Conservation (phyloP, 257 asterid species). For the Jaltomata sinuosa region DNA sequence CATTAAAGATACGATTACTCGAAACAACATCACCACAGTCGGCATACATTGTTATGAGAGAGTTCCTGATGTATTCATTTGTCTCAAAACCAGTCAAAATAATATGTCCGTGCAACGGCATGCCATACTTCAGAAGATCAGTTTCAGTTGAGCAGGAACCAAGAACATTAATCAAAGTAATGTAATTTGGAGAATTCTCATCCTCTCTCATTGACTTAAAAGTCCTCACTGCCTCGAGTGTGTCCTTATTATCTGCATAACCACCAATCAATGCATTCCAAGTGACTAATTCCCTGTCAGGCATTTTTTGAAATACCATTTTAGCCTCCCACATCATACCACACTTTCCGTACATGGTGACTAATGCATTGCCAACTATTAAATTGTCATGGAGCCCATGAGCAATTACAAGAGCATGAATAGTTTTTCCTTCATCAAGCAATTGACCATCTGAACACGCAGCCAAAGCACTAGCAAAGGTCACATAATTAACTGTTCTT, state of each 20-base stretch:
- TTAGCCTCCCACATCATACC: slow-evolving; percentile 45
- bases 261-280: slow-evolving; percentile 85
- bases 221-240: slow-evolving; percentile 33
- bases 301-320: slow-evolving; percentile 45
- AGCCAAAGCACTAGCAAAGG: slow-evolving; percentile 67
- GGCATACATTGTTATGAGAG: slow-evolving; percentile 78
- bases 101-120: slow-evolving; percentile 60
- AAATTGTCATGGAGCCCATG: slow-evolving; percentile 49
- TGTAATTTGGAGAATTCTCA: slow-evolving; percentile 47
- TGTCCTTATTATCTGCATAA: slow-evolving; percentile 47
- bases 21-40: slow-evolving; percentile 70
- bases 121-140: slow-evolving; percentile 48
- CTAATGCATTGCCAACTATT: slow-evolving; percentile 77
- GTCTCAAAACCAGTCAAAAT: slow-evolving; percentile 42
- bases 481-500: slow-evolving; percentile 39
- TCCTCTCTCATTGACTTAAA: slow-evolving; percentile 47
- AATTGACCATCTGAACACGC: slow-evolving; percentile 53
- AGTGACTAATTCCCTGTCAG: slow-evolving; percentile 60
- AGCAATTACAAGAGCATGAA: slow-evolving; percentile 50
- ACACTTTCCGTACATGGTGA: slow-evolving; percentile 80
- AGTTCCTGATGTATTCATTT: slow-evolving; percentile 63
- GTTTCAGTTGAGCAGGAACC: slow-evolving; percentile 50
- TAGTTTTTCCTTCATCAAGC: slow-evolving; percentile 43
- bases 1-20: slow-evolving; percentile 44
- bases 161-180: slow-evolving; percentile 55